phyloP scores from a whole-genome alignment of 1,284 basidiomycete genomes.

The Rugosomyces carneus region DNA sequence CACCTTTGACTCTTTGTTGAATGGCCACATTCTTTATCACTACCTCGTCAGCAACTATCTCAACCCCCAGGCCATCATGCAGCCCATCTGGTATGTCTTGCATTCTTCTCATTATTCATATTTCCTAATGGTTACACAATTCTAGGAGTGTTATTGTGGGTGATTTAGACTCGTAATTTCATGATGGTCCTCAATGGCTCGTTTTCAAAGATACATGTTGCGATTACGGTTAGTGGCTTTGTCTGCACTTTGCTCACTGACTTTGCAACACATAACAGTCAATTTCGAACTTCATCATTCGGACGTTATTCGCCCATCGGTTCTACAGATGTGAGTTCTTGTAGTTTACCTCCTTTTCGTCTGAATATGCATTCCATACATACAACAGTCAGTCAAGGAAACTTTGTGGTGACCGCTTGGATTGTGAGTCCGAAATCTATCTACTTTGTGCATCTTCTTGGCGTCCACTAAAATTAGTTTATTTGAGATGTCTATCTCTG shows the following conservation, averaged over 20 bases:
- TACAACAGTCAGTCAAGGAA: slow-evolving; percentile 40
- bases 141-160: slow-evolving; percentile 40
- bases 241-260: background rate
- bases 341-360: too few relatives aligned
- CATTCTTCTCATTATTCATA: background rate
- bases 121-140: background rate
- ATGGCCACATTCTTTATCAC: slow-evolving; percentile 44
- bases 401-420: slow-evolving; percentile 29
- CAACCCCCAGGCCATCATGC: slow-evolving; percentile 34
- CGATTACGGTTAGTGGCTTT: slow-evolving; percentile 29
- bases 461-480: background rate
- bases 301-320: slow-evolving; percentile 38
- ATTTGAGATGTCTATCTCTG: slow-evolving; percentile 33
- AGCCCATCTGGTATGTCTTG: slow-evolving; percentile 39
- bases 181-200: background rate
- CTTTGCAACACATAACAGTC: slow-evolving; percentile 22
- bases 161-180: background rate
- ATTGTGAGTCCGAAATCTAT: slow-evolving; percentile 24
- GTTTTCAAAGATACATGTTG: slow-evolving; percentile 33
- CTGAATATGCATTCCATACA: too few relatives aligned
- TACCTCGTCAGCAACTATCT: slow-evolving; percentile 48
- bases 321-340: slow-evolving; percentile 34
- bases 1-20: slow-evolving; percentile 44
- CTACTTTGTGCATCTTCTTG: background rate
- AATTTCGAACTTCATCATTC: slow-evolving; percentile 38